Base-by-base conservation (phyloP, 1,139 yeast species). In the Scheffersomyces quercinus region DNA sequence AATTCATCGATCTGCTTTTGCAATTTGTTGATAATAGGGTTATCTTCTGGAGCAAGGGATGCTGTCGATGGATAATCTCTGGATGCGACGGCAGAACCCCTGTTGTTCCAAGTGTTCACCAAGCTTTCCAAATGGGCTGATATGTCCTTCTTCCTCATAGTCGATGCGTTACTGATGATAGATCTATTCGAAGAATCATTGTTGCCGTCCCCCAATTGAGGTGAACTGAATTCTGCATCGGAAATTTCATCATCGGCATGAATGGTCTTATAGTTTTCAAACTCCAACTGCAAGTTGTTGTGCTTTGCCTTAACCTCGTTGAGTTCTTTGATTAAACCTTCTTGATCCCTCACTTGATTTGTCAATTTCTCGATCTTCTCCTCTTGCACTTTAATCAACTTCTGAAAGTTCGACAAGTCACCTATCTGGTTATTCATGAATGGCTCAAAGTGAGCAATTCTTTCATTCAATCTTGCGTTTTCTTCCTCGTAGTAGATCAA, bases 381-480 rank as follows among this genome's bases (percentile, higher is more conserved):
- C 47, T 78, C 79, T 62, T 85, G 90, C 5, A 66, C 63, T 52
- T 77, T 73, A 35, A 85, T 73, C 24, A 85, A 59, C 35, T 70
- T 67, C 56, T 83, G 85, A 57, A 85, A 65, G 29, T 72, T 71
- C 7, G 75, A 67, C 37, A 83, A 66, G 45, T 81, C 81, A 3
- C 78, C 65, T 45, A 84, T 68, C 52, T 82, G 83, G 37, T 77
- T 70, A 44, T 77, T 70, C 68, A 84, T 75, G 41, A 82, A 68
- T 3, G 82, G 77, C 53, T 82, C 83, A 47, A 81, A 73, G 35
- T 75, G 74, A 1, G 50, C 58, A 15, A 78, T 49, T 50, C 76
- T 76, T 11, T 67, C 65, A 32, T 62, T 66, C 47, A 82, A 59
- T 5, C 54, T 52, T 3, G 61, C 45, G 48, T 81, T 80, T 47